These are phyloP conservation scores for Cyberlindnera galapagoensis DNA, from an alignment of 805 yeast genomes.

Conservation along the genomic window DNA sequence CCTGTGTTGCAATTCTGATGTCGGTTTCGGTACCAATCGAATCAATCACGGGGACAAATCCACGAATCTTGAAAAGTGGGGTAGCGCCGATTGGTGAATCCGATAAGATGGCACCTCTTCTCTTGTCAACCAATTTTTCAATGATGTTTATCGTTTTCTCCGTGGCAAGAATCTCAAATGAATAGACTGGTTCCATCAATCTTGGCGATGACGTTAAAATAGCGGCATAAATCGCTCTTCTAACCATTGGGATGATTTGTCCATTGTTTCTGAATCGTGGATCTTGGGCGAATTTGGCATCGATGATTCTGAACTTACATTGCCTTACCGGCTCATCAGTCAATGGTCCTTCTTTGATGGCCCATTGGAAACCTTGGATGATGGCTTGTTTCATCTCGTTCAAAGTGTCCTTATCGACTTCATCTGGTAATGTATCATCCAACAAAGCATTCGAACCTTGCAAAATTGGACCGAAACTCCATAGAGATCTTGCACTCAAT, in stretches of 20 bases:
- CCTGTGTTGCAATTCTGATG: slow-evolving; percentile 67
- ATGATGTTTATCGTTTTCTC: slow-evolving; percentile 41
- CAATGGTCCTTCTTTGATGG: slow-evolving; percentile 82
- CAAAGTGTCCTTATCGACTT: slow-evolving; percentile 52
- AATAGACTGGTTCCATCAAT: slow-evolving; percentile 75
- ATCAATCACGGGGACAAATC: slow-evolving; percentile 80
- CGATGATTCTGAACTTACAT: slow-evolving; percentile 65
- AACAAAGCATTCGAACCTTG: slow-evolving; percentile 44
- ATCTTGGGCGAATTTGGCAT: slow-evolving; percentile 44
- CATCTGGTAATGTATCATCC: slow-evolving; percentile 73
- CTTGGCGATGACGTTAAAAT: slow-evolving; percentile 72
- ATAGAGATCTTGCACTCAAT: slow-evolving; percentile 71
- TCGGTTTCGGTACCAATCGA: slow-evolving; percentile 88
- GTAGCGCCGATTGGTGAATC: slow-evolving; percentile 66
- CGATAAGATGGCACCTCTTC: slow-evolving; percentile 60
- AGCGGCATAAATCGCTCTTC: slow-evolving; percentile 82
- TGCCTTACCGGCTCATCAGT: slow-evolving; percentile 76
- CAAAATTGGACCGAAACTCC: slow-evolving; percentile 66
- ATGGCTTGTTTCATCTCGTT: slow-evolving; percentile 45
- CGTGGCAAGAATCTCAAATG: slow-evolving; percentile 51
- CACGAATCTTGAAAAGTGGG: slow-evolving; percentile 53
- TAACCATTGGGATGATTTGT: slow-evolving; percentile 74
- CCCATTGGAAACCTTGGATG: slow-evolving; percentile 79
- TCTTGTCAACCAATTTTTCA: slow-evolving; percentile 41
- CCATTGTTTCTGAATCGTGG: slow-evolving; percentile 47